Percentiles rank a stretch among this genome's conserved stretches.
These are phyloP conservation scores for Linanthus parryae DNA, from an alignment of 148 eudicot species.

Conservation along the genomic window DNA sequence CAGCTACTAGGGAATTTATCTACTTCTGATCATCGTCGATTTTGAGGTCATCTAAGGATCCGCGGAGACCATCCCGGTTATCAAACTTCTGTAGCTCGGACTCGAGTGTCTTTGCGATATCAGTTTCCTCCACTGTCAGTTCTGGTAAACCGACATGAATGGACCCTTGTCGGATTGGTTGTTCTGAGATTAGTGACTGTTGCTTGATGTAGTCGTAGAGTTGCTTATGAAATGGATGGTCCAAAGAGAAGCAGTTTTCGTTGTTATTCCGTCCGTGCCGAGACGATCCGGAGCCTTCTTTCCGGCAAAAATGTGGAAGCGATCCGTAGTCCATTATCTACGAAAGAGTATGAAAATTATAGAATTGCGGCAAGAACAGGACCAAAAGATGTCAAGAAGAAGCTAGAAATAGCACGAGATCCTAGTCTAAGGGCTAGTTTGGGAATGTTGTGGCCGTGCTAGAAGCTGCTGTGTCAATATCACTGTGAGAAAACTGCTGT, in stretches of 20 bases:
- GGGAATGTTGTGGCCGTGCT: too few species aligned
- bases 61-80: slow-evolving; percentile 18
- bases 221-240: slow-evolving; percentile 47
- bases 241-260: slow-evolving; percentile 39
- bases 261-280: slow-evolving; percentile 5
- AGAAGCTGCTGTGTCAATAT: too few species aligned
- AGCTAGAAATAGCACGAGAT: too few species aligned
- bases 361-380: neutral
- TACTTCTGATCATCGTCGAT: slow-evolving; percentile 14
- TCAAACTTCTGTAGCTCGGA: slow-evolving; percentile 34
- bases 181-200: slow-evolving; percentile 22
- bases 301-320: slow-evolving; percentile 34
- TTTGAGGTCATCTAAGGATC: slow-evolving; percentile 21
- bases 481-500: too few species aligned
- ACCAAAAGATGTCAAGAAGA: too few species aligned
- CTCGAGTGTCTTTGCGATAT: slow-evolving; percentile 38
- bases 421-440: too few species aligned
- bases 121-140: slow-evolving; percentile 23
- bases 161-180: slow-evolving; percentile 40
- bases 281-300: slow-evolving; percentile 41
- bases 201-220: slow-evolving; percentile 45
- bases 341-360: slow-evolving; percentile 3
- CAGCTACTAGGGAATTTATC: neutral
- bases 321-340: slow-evolving; percentile 32
- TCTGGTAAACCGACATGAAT: slow-evolving; percentile 47